Base-by-base conservation (phyloP, 192 early-diverging fungal species). In the Coemansia sp. region DNA sequence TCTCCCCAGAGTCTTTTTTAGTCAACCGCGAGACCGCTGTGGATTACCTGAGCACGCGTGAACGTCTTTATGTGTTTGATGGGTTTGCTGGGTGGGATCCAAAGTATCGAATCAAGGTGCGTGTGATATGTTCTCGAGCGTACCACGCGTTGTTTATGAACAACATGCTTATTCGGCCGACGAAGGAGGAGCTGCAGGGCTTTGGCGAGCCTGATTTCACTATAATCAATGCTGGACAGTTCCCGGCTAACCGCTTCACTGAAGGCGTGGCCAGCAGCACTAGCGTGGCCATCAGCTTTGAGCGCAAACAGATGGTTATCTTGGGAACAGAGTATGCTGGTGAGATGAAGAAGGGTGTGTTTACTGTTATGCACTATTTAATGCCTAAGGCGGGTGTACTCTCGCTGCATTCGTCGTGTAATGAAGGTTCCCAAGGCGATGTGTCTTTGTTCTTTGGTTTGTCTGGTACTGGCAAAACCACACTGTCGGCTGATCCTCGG, bases 341-440 rank as follows among this genome's bases (percentile, higher is more conserved):
- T 45, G 95, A 98, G 78, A 98, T 98, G 95, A 98, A 98, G 81
- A 98, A 98, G 86, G 95, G 94, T 68, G 82, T 91, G 51, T 93
- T 95, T 77, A 95, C 93, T 18, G 90, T 98, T 41, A 94, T 98
- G 95, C 93, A 98, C 75, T 95, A 98, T 81, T 70, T 90, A 51
- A 95, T 95, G 93, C 95, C 95, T 60, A 94, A 92, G 85, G 60
- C 64, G 15, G 72, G 72, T 50, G 65, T 68, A 0, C 57, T 75
- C 18, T 75, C 72, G 11, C 45, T 75, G 48, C 72, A 75, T 41
- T 94, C 95, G 6, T 92, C 89, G 47, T 93, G 93, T 47, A 98
- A 98, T 58, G 91, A 93, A 64, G 90, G 91, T 44, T 78, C 85
- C 23, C 56, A 77, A 37, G 90, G 89, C 49, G 93, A 95, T 69